A percentile compares a stretch with the other conserved stretches of the same genome.
These are phyloP conservation scores for Knoxdaviesia capensis DNA, from an alignment of 2,329 filamentous ascomycete genomes.

Conservation along the genomic window DNA sequence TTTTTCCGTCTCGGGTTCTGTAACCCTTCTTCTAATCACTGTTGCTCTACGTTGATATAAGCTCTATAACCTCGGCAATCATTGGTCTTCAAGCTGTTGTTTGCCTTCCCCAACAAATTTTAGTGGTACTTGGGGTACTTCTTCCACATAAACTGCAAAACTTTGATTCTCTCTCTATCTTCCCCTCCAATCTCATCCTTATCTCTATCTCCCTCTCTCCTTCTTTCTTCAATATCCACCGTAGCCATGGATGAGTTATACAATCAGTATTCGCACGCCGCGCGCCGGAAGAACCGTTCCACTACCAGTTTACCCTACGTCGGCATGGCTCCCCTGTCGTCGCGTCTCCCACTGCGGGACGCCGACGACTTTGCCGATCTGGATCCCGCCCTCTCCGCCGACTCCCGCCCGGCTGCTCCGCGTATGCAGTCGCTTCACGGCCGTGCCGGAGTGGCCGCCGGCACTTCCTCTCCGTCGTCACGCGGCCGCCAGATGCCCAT, in stretches of 20 bases:
- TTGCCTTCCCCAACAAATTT: no score
- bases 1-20: no score
- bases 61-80: no score
- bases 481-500: slow-evolving; percentile 14
- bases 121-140: no score
- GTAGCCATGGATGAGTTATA: slow-evolving; percentile 36
- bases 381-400: slow-evolving; percentile 14
- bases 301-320: slow-evolving; percentile 38
- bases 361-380: slow-evolving; percentile 20
- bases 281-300: slow-evolving; percentile 37
- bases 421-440: no score
- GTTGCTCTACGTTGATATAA: no score
- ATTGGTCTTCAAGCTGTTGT: no score
- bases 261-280: slow-evolving; percentile 36
- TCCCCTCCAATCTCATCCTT: neutral
- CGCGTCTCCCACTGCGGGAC: slow-evolving; percentile 36
- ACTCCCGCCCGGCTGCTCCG: slow-evolving; percentile 2
- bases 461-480: slow-evolving; percentile 19
- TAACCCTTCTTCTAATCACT: no score
- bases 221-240: neutral
- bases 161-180: neutral
- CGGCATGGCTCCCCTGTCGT: slow-evolving; percentile 42
- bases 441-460: neutral
- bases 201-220: neutral
- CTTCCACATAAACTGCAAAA: no score